Evolutionary conservation across 2,329 filamentous ascomycete species (phyloP).

Genomic region (Neopestalotiopsis clavispora): DNA sequence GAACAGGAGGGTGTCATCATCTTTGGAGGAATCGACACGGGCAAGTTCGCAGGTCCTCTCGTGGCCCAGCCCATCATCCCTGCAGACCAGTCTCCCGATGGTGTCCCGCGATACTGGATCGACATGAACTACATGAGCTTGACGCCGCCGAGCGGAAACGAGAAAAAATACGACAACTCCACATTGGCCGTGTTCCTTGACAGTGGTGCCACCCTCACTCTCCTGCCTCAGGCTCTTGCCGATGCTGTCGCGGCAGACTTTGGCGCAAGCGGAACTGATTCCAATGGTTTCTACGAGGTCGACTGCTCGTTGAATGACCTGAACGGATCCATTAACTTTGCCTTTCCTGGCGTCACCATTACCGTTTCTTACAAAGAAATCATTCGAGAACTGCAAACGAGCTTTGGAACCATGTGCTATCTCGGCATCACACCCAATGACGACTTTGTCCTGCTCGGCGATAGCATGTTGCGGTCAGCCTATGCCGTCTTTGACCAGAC

Average conservation of each 20-base stretch:
- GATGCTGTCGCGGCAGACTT: slow-evolving; percentile 54
- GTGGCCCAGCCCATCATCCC: slow-evolving; percentile 65
- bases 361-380: slow-evolving; percentile 56
- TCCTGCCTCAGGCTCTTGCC: slow-evolving; percentile 64
- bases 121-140: slow-evolving; percentile 50
- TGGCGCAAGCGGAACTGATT: slow-evolving; percentile 43
- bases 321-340: slow-evolving; percentile 53
- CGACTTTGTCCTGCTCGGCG: slow-evolving; percentile 59
- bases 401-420: slow-evolving; percentile 44
- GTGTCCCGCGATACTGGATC: slow-evolving; percentile 58
- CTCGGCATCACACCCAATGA: slow-evolving; percentile 54
- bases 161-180: slow-evolving; percentile 41
- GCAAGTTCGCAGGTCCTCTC: slow-evolving; percentile 66
- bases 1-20: slow-evolving; percentile 66
- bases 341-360: slow-evolving; percentile 52
- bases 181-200: slow-evolving; percentile 68
- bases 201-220: slow-evolving; percentile 71
- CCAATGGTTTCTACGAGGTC: slow-evolving; percentile 50
- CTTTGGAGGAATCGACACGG: slow-evolving; percentile 70
- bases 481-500: slow-evolving; percentile 60
- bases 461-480: slow-evolving; percentile 61
- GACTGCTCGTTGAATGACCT: slow-evolving; percentile 47
- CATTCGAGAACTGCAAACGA: slow-evolving; percentile 41
- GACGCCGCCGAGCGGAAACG: slow-evolving; percentile 41
- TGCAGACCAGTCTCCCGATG: slow-evolving; percentile 58